Percentiles rank a stretch among this genome's conserved stretches.
phyloP scores from a whole-genome alignment of 1,284 basidiomycete species.

The Leccinum fallax region DNA sequence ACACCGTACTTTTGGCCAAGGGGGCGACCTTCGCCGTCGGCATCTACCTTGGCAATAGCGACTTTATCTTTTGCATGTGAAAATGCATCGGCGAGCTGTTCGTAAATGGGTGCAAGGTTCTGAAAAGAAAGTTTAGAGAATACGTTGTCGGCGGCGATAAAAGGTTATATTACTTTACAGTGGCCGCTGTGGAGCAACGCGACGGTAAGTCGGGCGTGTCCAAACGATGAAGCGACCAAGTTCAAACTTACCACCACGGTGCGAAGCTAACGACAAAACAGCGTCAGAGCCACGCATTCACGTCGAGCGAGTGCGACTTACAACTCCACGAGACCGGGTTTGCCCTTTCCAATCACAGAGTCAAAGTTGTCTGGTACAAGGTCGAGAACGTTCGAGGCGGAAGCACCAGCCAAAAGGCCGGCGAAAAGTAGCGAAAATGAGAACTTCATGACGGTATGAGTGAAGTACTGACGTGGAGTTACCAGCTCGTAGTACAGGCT shows the following conservation, averaged over 20 bases:
- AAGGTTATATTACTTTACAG: constrained; percentile 62
- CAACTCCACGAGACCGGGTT: constrained; percentile 88
- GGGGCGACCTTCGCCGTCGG: constrained; percentile 81
- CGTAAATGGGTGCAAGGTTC: constrained; percentile 87
- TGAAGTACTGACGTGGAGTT: constrained; percentile 33
- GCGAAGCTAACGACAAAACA: constrained; percentile 58
- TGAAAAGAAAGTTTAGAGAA: constrained; percentile 31
- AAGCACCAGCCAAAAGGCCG: constrained; percentile 56
- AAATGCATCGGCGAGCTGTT: constrained; percentile 88
- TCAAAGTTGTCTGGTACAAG: constrained; percentile 80
- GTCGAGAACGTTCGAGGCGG: constrained; percentile 83
- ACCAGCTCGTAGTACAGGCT: constrained; percentile 7
- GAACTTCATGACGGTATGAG: constrained; percentile 58
- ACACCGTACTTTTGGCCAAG: constrained; percentile 78
- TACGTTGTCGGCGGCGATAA: not conserved
- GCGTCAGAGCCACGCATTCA: not conserved
- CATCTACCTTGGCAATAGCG: constrained; percentile 90
- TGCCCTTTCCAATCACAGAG: constrained; percentile 70
- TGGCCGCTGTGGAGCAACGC: constrained; percentile 57
- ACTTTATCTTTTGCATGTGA: constrained; percentile 79
- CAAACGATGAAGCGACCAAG: not conserved
- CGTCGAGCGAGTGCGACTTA: constrained; percentile 44
- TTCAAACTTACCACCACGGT: constrained; percentile 73
- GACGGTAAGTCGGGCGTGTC: not conserved
- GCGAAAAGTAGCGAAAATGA: constrained; percentile 59